Evolutionary conservation across 176 grass and related monocot genomes (phyloP).

Genomic region (Phragmites australis): DNA sequence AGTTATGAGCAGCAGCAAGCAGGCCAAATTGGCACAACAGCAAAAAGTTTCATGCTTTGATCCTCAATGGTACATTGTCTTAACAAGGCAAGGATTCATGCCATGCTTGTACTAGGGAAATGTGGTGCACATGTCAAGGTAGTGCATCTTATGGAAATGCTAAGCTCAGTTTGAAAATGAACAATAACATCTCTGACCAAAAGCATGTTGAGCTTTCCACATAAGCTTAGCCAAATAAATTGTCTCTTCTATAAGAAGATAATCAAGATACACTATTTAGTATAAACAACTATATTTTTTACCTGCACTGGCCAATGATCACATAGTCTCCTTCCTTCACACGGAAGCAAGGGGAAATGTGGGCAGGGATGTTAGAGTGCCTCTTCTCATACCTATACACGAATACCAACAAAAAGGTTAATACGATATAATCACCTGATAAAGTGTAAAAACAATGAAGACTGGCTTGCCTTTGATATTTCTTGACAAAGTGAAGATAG

Average conservation of each 20-base stretch:
- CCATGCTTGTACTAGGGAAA: not conserved
- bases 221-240: not conserved
- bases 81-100: not conserved
- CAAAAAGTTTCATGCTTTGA: not conserved
- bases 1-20: not conserved
- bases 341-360: conserved; percentile 48
- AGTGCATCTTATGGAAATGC: not conserved
- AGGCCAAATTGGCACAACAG: not conserved
- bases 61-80: not conserved
- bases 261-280: not conserved
- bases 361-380: conserved; percentile 48
- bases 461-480: conserved; percentile 39
- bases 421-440: too few relatives aligned
- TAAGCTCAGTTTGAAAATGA: not conserved
- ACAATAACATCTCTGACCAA: not conserved
- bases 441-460: too few relatives aligned
- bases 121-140: not conserved
- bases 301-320: conserved; percentile 51
- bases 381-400: conserved; percentile 43
- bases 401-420: not conserved
- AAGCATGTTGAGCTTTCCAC: not conserved
- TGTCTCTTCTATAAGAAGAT: not conserved
- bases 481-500: conserved; percentile 50
- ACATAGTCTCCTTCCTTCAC: conserved; percentile 44
- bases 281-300: not conserved